phyloP scores from a whole-genome alignment of 345 rosid genomes.

The Lumnitzera littorea region DNA sequence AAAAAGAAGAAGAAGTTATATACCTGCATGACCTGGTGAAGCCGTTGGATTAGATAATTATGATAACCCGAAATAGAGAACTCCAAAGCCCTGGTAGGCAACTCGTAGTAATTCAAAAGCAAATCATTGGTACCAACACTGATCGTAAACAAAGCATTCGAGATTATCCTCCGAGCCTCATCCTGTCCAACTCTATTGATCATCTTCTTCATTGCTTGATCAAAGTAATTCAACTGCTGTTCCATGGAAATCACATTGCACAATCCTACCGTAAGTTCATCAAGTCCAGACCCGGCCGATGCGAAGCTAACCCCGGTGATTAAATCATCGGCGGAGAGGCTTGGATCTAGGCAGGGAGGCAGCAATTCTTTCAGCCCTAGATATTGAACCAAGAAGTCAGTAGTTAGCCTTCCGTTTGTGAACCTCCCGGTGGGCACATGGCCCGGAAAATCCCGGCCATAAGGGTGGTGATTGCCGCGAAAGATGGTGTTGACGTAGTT shows the following conservation, averaged over 20 bases:
- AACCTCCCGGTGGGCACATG: background rate
- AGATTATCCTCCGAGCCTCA: slow-evolving; percentile 21
- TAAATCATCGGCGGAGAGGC: slow-evolving; percentile 5
- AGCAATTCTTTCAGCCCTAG: slow-evolving; percentile 22
- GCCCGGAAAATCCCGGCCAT: slow-evolving; percentile 2
- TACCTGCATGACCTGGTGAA: slow-evolving; percentile 31
- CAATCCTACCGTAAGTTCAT: slow-evolving; percentile 9
- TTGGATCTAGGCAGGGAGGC: slow-evolving; percentile 28
- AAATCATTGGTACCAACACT: slow-evolving; percentile 49
- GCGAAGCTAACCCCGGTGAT: slow-evolving; percentile 29
- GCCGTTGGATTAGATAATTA: slow-evolving; percentile 20
- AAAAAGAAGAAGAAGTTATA: background rate
- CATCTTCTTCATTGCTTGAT: slow-evolving; percentile 23
- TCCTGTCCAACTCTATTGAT: slow-evolving; percentile 19
- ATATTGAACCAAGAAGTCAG: slow-evolving; percentile 24
- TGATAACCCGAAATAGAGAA: slow-evolving; percentile 31
- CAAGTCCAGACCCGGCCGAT: slow-evolving; percentile 21
- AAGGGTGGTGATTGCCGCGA: slow-evolving; percentile 1
- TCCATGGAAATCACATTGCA: slow-evolving; percentile 15
- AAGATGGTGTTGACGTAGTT: slow-evolving; percentile 4
- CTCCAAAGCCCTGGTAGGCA: slow-evolving; percentile 21
- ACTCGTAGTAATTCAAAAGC: slow-evolving; percentile 22
- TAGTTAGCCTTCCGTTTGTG: background rate
- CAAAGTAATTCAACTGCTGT: slow-evolving; percentile 26
- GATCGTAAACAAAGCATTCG: slow-evolving; percentile 22